These are phyloP conservation scores for Stemphylium lycopersici DNA, from an alignment of 2,329 filamentous ascomycete species.

Conservation along the genomic window DNA sequence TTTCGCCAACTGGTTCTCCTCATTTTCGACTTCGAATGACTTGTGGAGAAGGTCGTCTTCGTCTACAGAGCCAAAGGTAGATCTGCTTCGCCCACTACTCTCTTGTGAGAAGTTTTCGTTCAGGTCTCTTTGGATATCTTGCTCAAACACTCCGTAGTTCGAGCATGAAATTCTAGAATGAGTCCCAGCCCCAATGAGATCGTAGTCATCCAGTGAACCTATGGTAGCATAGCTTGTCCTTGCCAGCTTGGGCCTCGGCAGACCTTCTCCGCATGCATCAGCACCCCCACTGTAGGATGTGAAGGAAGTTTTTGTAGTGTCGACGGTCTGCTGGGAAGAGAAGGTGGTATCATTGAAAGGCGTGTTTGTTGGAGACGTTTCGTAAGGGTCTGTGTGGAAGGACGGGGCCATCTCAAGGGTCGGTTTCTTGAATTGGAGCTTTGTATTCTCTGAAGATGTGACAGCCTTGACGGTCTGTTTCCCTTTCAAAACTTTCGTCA, in stretches of 20 bases:
- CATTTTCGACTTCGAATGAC: slow-evolving; percentile 21
- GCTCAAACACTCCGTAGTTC: slow-evolving; percentile 1
- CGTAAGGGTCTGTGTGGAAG: slow-evolving; percentile 17
- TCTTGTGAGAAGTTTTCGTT: slow-evolving; percentile 18
- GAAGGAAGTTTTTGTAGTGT: slow-evolving; percentile 36
- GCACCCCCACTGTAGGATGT: slow-evolving; percentile 13
- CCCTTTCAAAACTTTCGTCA: slow-evolving; percentile 34
- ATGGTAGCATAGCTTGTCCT: slow-evolving; percentile 29
- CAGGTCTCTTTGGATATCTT: slow-evolving; percentile 6
- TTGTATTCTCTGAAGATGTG: not conserved
- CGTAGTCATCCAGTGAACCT: slow-evolving; percentile 26
- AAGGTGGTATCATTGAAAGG: slow-evolving; percentile 30
- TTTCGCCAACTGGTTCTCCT: not conserved
- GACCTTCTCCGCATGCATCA: slow-evolving; percentile 2
- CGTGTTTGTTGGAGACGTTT: slow-evolving; percentile 25
- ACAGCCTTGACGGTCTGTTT: slow-evolving; percentile 24
- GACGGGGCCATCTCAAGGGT: slow-evolving; percentile 28
- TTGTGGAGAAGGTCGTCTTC: slow-evolving; percentile 25
- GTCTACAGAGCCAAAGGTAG: slow-evolving; percentile 37
- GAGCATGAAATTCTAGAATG: slow-evolving; percentile 17
- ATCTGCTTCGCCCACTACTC: slow-evolving; percentile 23
- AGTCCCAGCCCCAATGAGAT: slow-evolving; percentile 11
- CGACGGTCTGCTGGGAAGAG: slow-evolving; percentile 33
- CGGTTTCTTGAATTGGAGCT: slow-evolving; percentile 30
- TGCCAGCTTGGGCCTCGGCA: slow-evolving; percentile 10